Conservation (phyloP, 192 early-diverging fungal genomes). For the Gonapodya prolifera region DNA sequence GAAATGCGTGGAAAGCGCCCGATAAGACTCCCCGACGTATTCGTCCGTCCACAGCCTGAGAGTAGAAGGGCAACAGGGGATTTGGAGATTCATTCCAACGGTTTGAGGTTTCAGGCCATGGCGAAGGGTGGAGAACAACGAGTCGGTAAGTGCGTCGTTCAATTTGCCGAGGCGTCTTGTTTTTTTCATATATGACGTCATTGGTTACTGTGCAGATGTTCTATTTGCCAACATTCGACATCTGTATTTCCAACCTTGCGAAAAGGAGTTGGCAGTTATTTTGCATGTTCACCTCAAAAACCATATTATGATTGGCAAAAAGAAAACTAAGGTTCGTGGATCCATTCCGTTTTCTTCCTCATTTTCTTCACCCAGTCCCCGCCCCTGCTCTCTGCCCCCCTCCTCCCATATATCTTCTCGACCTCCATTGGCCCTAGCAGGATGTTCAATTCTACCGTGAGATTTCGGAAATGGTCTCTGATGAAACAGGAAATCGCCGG, state of each 20-base stretch:
- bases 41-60: conserved; percentile 79
- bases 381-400: too few relatives aligned
- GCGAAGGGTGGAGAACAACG: not conserved
- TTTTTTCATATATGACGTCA: conserved; percentile 41
- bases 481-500: conserved; percentile 92
- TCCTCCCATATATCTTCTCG: too few relatives aligned
- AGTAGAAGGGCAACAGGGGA: conserved; percentile 88
- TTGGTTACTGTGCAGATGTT: conserved; percentile 43
- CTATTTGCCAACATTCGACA: conserved; percentile 97
- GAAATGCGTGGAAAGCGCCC: conserved; percentile 63
- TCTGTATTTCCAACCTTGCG: conserved; percentile 97
- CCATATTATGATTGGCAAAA: conserved; percentile 95
- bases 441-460: conserved; percentile 99
- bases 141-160: not conserved
- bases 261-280: conserved; percentile 87
- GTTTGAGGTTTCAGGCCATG: conserved; percentile 73
- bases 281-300: conserved; percentile 93
- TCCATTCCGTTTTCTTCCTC: not conserved
- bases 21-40: conserved; percentile 73
- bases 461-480: conserved; percentile 84
- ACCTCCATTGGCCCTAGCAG: conserved; percentile 25
- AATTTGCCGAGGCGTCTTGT: not conserved
- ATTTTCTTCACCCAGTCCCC: conserved; percentile 10
- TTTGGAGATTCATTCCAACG: conserved; percentile 92
- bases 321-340: conserved; percentile 66